Evolutionary conservation across 2,329 filamentous ascomycete genomes (phyloP).

Genomic region (Phyllosticta citrichinensis): DNA sequence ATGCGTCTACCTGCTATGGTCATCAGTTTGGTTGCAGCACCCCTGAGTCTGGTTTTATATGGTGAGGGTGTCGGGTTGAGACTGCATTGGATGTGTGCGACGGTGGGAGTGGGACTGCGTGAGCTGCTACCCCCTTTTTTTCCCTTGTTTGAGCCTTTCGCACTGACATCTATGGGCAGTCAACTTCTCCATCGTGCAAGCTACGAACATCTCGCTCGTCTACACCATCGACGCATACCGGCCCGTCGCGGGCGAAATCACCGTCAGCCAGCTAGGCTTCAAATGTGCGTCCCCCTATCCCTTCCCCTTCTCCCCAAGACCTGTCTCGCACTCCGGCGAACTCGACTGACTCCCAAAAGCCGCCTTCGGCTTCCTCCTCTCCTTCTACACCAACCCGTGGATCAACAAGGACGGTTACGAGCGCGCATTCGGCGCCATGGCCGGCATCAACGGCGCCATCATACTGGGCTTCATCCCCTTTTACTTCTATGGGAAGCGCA

Average conservation of each 20-base stretch:
- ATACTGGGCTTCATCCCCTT: constrained; percentile 41
- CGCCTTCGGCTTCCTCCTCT: constrained; percentile 48
- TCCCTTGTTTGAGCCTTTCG: background rate
- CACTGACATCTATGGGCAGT: constrained; percentile 18
- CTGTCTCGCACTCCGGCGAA: background rate
- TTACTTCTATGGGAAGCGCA: constrained; percentile 42
- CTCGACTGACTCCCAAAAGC: constrained; percentile 21
- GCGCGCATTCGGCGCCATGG: constrained; percentile 47
- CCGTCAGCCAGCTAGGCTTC: constrained; percentile 44
- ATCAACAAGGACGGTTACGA: constrained; percentile 41
- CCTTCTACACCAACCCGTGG: constrained; percentile 53
- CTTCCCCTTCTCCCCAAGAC: background rate
- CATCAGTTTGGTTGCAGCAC: constrained; percentile 19
- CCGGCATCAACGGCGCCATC: constrained; percentile 40
- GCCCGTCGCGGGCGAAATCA: constrained; percentile 47
- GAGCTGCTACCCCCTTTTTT: constrained; percentile 17
- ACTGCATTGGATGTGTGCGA: constrained; percentile 44
- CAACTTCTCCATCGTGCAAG: constrained; percentile 47
- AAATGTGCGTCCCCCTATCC: constrained; percentile 34
- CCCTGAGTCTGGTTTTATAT: constrained; percentile 22
- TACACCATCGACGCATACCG: constrained; percentile 50
- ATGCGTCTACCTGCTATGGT: constrained; percentile 24
- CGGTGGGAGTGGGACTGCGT: constrained; percentile 44
- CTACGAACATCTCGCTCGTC: constrained; percentile 46
- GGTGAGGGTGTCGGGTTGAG: constrained; percentile 21